These are phyloP conservation scores for Dentipellis sp. DNA, from an alignment of 768 basidiomycete genomes.

Conservation along the genomic window DNA sequence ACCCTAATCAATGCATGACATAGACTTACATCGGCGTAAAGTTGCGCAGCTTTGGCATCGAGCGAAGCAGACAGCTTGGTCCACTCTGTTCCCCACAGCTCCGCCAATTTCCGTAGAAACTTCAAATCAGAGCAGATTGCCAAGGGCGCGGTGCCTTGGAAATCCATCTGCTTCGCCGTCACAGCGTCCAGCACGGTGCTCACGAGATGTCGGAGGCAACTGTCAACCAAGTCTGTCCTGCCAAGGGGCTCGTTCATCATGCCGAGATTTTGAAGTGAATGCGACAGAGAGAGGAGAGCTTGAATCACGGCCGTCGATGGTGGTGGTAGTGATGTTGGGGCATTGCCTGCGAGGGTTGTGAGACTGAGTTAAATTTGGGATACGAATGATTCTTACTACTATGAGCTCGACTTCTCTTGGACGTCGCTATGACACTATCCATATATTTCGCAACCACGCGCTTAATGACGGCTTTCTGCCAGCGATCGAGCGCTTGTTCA, in stretches of 20 bases:
- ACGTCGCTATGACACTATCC: not conserved
- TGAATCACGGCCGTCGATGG: not conserved
- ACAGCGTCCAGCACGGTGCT: not conserved
- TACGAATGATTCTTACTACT: not conserved
- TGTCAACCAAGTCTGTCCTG: not conserved
- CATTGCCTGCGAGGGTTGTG: not conserved
- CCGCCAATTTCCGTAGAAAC: constrained; percentile 11
- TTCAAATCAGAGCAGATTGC: constrained; percentile 9
- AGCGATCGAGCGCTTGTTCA: constrained; percentile 38
- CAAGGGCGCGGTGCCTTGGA: constrained; percentile 1
- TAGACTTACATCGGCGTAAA: not conserved
- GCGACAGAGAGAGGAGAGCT: not conserved
- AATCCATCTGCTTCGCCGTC: not conserved
- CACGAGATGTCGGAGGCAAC: not conserved
- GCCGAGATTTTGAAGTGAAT: not conserved
- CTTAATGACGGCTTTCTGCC: constrained; percentile 38
- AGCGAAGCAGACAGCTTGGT: constrained; percentile 1
- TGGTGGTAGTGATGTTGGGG: not conserved
- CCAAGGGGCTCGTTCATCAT: not conserved
- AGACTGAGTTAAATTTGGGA: not conserved
- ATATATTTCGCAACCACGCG: constrained; percentile 7
- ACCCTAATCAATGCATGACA: not conserved
- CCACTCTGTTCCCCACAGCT: constrained; percentile 6
- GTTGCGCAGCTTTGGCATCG: not conserved
- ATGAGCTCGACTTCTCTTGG: not conserved